Evolutionary conservation across 345 rosid genomes (phyloP).

Genomic region (Aurinia saxatilis): DNA sequence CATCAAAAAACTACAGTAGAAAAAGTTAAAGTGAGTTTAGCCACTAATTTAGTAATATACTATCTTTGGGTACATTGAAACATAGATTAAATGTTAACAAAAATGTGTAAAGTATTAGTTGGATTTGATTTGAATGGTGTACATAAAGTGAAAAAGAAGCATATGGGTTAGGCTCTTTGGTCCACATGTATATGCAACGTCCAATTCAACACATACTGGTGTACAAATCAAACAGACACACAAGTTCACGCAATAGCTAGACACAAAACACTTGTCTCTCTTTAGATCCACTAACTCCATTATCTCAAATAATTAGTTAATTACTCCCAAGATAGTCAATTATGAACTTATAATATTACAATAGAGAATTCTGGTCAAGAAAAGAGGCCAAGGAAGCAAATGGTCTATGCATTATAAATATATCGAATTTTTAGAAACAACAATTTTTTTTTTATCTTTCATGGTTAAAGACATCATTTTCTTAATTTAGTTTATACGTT

Average conservation of each 20-base stretch:
- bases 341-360: no score
- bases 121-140: slow-evolving; percentile 9
- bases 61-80: not conserved
- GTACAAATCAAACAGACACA: not conserved
- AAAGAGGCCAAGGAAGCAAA: no score
- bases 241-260: not conserved
- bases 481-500: no score
- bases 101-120: not conserved
- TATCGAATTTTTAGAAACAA: no score
- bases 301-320: not conserved
- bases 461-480: no score
- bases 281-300: slow-evolving; percentile 8
- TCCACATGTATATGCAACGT: slow-evolving; percentile 14
- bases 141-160: not conserved
- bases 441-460: no score
- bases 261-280: slow-evolving; percentile 5
- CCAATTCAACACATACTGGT: slow-evolving; percentile 11
- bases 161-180: slow-evolving; percentile 8
- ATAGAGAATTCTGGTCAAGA: no score
- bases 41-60: not conserved
- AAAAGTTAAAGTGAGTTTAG: not conserved
- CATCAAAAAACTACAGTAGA: not conserved
- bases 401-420: no score
- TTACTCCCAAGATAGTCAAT: no score
- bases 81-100: not conserved